phyloP scores from a whole-genome alignment of 768 basidiomycete genomes.

The Rickenella mellea region DNA sequence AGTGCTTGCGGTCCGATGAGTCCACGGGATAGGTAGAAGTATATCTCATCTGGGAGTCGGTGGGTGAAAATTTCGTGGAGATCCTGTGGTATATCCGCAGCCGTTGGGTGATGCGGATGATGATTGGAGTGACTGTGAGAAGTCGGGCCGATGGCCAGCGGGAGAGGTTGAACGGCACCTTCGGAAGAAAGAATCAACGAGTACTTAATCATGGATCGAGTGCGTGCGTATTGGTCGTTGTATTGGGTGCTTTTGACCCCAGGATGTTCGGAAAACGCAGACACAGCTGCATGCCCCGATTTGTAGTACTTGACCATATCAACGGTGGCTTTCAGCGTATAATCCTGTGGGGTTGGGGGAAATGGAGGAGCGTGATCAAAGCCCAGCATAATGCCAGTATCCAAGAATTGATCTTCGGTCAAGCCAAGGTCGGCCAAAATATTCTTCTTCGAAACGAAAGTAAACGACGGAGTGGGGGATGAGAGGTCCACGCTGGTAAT shows the following conservation, averaged over 20 bases:
- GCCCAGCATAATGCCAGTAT: conserved; percentile 86
- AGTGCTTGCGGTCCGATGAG: conserved; percentile 82
- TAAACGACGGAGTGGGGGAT: conserved; percentile 60
- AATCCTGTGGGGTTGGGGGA: conserved; percentile 74
- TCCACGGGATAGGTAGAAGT: conserved; percentile 92
- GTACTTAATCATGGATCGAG: conserved; percentile 86
- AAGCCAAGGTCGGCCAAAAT: conserved; percentile 62
- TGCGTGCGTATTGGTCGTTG: conserved; percentile 78
- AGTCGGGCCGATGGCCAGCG: conserved; percentile 49
- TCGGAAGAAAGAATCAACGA: conserved; percentile 86
- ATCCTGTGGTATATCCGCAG: conserved; percentile 83
- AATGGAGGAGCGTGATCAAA: conserved; percentile 75
- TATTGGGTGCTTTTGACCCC: conserved; percentile 76
- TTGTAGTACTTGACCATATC: conserved; percentile 93
- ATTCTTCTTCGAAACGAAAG: conserved; percentile 71
- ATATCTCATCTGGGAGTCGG: conserved; percentile 91
- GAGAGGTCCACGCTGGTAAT: conserved; percentile 82
- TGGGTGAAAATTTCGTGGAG: conserved; percentile 92
- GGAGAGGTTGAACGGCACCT: conserved; percentile 70
- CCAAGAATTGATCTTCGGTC: conserved; percentile 86
- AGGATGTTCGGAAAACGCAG: conserved; percentile 71
- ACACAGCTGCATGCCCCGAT: conserved; percentile 73
- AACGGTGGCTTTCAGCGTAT: conserved; percentile 74
- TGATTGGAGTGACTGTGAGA: conserved; percentile 43
- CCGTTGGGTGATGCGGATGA: conserved; percentile 54